Evolutionary conservation across 2,329 filamentous ascomycete genomes (phyloP).

Genomic region (Trichothecium roseum): DNA sequence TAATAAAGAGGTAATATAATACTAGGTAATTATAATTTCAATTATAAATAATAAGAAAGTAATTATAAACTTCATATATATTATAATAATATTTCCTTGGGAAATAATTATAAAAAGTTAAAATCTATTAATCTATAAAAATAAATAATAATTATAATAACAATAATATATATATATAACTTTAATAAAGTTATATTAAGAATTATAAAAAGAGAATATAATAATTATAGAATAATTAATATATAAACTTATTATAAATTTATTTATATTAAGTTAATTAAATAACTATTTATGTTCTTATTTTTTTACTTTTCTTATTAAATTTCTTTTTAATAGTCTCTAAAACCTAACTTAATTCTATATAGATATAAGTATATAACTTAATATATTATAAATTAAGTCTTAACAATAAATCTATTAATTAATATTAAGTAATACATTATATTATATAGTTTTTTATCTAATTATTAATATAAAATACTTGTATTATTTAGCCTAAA

Average conservation of each 20-base stretch:
- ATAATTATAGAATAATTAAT: background rate
- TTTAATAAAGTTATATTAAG: background rate
- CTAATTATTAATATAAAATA: too few relatives aligned
- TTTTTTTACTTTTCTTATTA: background rate
- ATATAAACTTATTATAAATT: background rate
- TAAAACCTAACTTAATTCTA: background rate
- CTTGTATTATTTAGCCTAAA: too few relatives aligned
- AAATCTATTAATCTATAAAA: too few relatives aligned
- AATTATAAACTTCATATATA: too few relatives aligned
- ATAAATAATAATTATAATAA: background rate
- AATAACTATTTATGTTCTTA: background rate
- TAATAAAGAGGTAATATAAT: too few relatives aligned
- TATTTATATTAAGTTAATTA: background rate
- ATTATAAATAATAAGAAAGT: background rate
- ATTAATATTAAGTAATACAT: too few relatives aligned
- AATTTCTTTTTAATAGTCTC: too few relatives aligned
- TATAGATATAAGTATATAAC: slow-evolving; percentile 1
- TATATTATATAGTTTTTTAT: too few relatives aligned
- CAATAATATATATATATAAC: background rate
- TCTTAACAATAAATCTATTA: slow-evolving; percentile 1
- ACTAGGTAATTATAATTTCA: background rate
- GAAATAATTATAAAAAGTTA: too few relatives aligned
- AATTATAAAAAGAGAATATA: background rate
- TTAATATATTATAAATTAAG: slow-evolving; percentile 1
- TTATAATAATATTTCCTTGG: too few relatives aligned